A percentile compares a stretch with the other conserved stretches of the same genome.
Evolutionary conservation across 352 stramenopile species (phyloP).

Genomic region (Pythium graminicola): DNA sequence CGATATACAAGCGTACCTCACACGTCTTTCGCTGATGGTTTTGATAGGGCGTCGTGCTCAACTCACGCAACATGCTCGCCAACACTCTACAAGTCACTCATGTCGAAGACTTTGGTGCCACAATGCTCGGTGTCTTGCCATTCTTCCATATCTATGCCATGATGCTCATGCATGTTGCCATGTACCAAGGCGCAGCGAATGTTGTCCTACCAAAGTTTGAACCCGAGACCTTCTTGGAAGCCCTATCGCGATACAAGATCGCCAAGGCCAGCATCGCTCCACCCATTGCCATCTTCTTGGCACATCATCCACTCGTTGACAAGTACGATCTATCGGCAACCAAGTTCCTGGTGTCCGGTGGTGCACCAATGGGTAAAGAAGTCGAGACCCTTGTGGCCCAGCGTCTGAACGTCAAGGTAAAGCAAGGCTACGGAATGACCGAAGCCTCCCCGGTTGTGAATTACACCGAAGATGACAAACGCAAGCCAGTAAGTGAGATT

Average conservation of each 20-base stretch:
- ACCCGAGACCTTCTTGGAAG: constrained; percentile 76
- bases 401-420: constrained; percentile 37
- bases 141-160: constrained; percentile 96
- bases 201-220: constrained; percentile 90
- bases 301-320: constrained; percentile 87
- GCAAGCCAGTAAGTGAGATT: constrained; percentile 9
- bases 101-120: constrained; percentile 51
- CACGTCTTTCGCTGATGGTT: neutral
- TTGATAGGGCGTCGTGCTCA: constrained; percentile 48
- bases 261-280: constrained; percentile 70
- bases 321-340: constrained; percentile 87
- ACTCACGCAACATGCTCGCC: constrained; percentile 81
- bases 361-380: constrained; percentile 65
- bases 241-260: constrained; percentile 61
- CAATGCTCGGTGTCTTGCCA: constrained; percentile 71
- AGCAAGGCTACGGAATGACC: constrained; percentile 43
- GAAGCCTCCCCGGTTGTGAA: constrained; percentile 27
- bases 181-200: constrained; percentile 71
- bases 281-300: constrained; percentile 76
- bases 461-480: constrained; percentile 7
- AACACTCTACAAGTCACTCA: constrained; percentile 84
- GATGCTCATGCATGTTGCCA: constrained; percentile 71
- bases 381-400: constrained; percentile 44
- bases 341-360: constrained; percentile 56
- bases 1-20: neutral